These are phyloP conservation scores for Chenopodium quinoa DNA, from an alignment of 148 eudicot genomes.

Conservation along the genomic window DNA sequence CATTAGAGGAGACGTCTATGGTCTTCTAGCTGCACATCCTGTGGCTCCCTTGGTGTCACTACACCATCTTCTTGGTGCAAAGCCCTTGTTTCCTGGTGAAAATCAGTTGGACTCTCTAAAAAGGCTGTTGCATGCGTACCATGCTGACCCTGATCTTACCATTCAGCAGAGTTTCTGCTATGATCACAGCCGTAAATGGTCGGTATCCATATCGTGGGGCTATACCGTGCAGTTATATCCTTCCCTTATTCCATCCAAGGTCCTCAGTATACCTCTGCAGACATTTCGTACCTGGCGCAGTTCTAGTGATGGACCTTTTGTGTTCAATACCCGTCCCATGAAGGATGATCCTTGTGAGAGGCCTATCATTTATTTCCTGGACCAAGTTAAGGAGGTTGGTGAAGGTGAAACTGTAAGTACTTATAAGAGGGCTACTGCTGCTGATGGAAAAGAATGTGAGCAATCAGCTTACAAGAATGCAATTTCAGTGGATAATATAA, in stretches of 20 bases:
- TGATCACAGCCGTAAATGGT: constrained; percentile 57
- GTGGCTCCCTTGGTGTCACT: constrained; percentile 74
- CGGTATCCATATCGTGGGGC: constrained; percentile 88
- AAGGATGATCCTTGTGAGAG: constrained; percentile 47
- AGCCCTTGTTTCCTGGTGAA: constrained; percentile 59
- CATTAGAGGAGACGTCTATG: constrained; percentile 75
- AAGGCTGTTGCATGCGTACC: constrained; percentile 48
- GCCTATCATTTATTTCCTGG: constrained; percentile 58
- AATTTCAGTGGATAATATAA: constrained; percentile 40
- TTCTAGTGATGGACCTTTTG: constrained; percentile 65
- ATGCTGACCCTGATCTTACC: constrained; percentile 52
- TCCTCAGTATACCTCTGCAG: constrained; percentile 54
- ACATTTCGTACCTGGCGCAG: constrained; percentile 88
- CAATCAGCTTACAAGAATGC: constrained; percentile 36
- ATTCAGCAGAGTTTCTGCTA: constrained; percentile 82
- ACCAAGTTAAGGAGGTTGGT: constrained; percentile 41
- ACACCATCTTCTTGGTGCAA: constrained; percentile 79
- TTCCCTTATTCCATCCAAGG: constrained; percentile 42
- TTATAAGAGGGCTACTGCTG: constrained; percentile 41
- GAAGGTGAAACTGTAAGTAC: constrained; percentile 38
- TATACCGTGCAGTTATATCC: constrained; percentile 81
- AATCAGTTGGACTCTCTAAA: constrained; percentile 52
- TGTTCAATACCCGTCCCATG: constrained; percentile 72
- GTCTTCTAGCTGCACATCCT: constrained; percentile 87
- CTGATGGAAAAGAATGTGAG: constrained; percentile 38